These are phyloP conservation scores for Cokeromyces recurvatus DNA, from an alignment of 371 early-diverging fungal species.

Conservation along the genomic window DNA sequence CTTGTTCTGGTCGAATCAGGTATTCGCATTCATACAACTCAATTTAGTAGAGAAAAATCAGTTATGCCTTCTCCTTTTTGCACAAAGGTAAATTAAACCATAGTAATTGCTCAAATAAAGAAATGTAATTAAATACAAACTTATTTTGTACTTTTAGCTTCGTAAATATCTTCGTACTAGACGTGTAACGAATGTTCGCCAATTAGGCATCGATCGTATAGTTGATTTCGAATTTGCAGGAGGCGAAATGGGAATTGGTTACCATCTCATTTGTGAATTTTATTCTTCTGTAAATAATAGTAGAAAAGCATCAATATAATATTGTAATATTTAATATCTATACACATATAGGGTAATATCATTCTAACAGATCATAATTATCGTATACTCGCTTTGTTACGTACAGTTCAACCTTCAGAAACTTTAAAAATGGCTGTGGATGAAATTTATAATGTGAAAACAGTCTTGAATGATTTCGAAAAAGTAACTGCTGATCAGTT, in stretches of 20 bases:
- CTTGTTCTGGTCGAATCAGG: slow-evolving; percentile 92
- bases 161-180: slow-evolving; percentile 89
- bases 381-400: slow-evolving; percentile 78
- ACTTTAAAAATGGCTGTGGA: slow-evolving; percentile 75
- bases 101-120: too few species aligned
- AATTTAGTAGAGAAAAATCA: slow-evolving; percentile 82
- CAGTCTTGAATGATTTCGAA: slow-evolving; percentile 54
- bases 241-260: slow-evolving; percentile 60
- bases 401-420: slow-evolving; percentile 82
- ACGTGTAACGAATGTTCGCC: slow-evolving; percentile 76
- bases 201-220: slow-evolving; percentile 91
- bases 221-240: slow-evolving; percentile 90
- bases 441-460: slow-evolving; percentile 61
- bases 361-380: slow-evolving; percentile 90
- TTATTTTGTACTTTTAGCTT: slow-evolving; percentile 38
- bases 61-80: slow-evolving; percentile 83
- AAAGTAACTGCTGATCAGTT: slow-evolving; percentile 58
- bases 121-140: not conserved
- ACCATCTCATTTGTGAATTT: slow-evolving; percentile 92
- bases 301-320: not conserved
- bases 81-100: slow-evolving; percentile 57
- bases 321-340: not conserved
- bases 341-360: slow-evolving; percentile 87
- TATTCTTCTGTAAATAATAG: slow-evolving; percentile 70
- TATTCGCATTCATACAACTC: slow-evolving; percentile 89